Conservation (phyloP, 305 asterid species). For the Fraxinus greggii region DNA sequence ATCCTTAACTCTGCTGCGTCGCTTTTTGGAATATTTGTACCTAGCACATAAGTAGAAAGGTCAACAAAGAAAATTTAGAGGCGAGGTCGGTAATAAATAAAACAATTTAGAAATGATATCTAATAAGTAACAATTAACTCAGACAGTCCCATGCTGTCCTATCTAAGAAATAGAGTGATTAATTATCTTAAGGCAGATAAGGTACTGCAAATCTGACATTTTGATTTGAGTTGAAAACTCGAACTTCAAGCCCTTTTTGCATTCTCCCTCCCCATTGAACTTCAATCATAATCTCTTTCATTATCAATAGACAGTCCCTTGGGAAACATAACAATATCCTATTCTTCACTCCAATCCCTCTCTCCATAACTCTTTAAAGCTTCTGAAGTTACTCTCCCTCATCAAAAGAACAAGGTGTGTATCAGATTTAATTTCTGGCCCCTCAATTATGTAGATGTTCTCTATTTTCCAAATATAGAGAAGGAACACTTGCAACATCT, state of each 20-base stretch:
- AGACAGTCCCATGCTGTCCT: background rate
- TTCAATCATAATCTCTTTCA: background rate
- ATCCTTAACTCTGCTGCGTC: constrained; percentile 71
- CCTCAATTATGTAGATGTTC: background rate
- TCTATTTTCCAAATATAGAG: background rate
- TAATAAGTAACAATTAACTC: constrained; percentile 4
- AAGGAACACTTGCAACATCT: background rate
- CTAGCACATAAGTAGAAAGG: constrained; percentile 40
- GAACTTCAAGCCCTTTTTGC: background rate
- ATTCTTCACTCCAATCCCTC: constrained; percentile 1
- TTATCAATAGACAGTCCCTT: background rate
- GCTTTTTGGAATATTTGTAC: constrained; percentile 71
- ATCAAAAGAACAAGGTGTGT: background rate
- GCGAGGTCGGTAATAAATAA: constrained; percentile 8
- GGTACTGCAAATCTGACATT: background rate
- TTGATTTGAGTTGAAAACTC: background rate
- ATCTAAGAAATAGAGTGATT: background rate
- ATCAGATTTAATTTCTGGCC: background rate
- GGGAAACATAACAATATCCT: background rate
- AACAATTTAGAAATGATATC: constrained; percentile 9
- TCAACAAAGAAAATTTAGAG: background rate
- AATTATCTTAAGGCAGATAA: background rate
- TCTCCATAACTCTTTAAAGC: background rate
- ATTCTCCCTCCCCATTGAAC: constrained; percentile 1
- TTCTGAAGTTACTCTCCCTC: background rate